phyloP scores from a whole-genome alignment of 768 basidiomycete species.

The Cytidiella melzeri region DNA sequence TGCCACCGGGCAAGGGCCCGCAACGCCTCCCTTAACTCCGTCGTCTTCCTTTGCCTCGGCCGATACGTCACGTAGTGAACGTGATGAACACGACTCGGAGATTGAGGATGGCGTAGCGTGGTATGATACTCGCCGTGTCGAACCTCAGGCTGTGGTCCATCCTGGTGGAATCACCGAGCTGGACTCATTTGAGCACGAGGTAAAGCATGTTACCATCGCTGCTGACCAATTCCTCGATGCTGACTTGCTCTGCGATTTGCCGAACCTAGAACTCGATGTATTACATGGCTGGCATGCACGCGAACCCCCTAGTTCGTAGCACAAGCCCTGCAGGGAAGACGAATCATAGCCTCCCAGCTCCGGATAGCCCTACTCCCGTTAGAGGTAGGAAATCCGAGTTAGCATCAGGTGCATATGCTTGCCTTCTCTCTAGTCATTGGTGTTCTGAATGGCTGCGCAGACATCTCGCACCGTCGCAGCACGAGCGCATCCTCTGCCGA shows the following conservation, averaged over 20 bases:
- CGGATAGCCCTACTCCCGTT: conserved; percentile 1
- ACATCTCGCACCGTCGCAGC: background rate
- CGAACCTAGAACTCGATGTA: too few relatives aligned
- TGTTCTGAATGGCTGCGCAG: too few relatives aligned
- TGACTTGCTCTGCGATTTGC: too few relatives aligned
- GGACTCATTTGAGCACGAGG: too few relatives aligned
- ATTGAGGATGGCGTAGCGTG: conserved; percentile 17
- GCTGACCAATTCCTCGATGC: too few relatives aligned
- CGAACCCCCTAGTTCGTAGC: too few relatives aligned
- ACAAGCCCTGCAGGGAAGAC: too few relatives aligned
- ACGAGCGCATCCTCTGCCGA: too few relatives aligned
- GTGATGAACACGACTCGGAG: conserved; percentile 21
- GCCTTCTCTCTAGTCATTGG: too few relatives aligned
- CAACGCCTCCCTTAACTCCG: conserved; percentile 69
- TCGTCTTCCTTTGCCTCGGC: conserved; percentile 46
- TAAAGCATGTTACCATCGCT: too few relatives aligned
- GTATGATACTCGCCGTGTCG: conserved; percentile 1
- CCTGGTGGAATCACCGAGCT: too few relatives aligned
- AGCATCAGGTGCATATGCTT: background rate
- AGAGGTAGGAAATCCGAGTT: background rate
- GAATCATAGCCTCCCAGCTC: background rate
- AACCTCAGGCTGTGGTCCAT: background rate
- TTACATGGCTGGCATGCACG: too few relatives aligned
- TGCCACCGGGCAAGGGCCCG: conserved; percentile 29
- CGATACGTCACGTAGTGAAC: conserved; percentile 27